These are phyloP conservation scores for Aspergillus phoenicis DNA, from an alignment of 2,329 filamentous ascomycete species.

Conservation along the genomic window DNA sequence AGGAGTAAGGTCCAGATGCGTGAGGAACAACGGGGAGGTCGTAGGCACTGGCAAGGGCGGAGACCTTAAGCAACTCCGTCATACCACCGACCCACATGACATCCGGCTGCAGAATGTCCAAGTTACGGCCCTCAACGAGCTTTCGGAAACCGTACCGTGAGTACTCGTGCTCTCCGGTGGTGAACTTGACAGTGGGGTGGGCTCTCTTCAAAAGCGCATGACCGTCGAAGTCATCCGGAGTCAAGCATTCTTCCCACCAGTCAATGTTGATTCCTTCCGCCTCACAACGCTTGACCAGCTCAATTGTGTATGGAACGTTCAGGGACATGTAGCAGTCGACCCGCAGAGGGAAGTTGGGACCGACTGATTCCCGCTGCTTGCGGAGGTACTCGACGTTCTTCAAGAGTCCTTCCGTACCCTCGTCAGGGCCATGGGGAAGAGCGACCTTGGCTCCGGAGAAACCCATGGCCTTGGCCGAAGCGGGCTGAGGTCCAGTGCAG, in stretches of 20 bases:
- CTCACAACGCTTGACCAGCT: conserved; percentile 80
- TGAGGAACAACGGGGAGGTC: conserved; percentile 96
- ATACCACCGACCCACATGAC: conserved; percentile 97
- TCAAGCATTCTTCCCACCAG: conserved; percentile 96
- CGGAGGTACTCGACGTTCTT: conserved; percentile 91
- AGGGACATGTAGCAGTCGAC: conserved; percentile 98
- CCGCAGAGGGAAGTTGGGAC: conserved; percentile 88
- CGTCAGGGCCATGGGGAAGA: conserved; percentile 84
- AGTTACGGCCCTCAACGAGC: conserved; percentile 84
- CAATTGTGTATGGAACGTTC: conserved; percentile 89
- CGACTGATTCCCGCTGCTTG: conserved; percentile 80
- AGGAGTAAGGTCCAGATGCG: conserved; percentile 89
- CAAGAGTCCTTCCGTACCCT: conserved; percentile 76
- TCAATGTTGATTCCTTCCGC: conserved; percentile 83
- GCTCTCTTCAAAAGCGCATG: conserved; percentile 88
- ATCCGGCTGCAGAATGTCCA: conserved; percentile 93
- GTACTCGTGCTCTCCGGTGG: conserved; percentile 94
- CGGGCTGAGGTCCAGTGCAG: conserved; percentile 87
- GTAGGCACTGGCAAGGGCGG: conserved; percentile 86
- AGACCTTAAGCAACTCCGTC: conserved; percentile 87
- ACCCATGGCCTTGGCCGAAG: conserved; percentile 78
- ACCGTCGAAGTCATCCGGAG: conserved; percentile 88
- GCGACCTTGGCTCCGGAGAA: conserved; percentile 92
- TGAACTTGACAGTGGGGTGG: conserved; percentile 89
- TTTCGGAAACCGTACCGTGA: conserved; percentile 94